phyloP scores from a whole-genome alignment of 176 grass and related monocot genomes.

The Echinochloa phyllopogon region DNA sequence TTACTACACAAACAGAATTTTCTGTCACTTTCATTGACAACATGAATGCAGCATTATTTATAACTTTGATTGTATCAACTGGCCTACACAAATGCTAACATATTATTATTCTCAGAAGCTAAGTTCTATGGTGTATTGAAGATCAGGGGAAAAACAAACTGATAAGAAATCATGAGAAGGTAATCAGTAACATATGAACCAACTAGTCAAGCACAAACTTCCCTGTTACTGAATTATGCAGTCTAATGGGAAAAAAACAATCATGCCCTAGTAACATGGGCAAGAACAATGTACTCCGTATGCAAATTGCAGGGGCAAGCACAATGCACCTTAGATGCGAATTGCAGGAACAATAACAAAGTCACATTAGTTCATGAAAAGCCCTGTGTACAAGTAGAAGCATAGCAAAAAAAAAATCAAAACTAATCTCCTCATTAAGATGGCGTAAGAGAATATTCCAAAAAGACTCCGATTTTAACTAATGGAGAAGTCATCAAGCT shows the following conservation, averaged over 20 bases:
- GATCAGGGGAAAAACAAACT: not conserved
- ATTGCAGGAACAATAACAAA: not conserved
- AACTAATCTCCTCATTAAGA: conserved; percentile 21
- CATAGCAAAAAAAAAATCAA: conserved; percentile 21
- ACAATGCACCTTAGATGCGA: not conserved
- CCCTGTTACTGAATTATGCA: conserved; percentile 22
- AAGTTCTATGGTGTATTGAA: conserved; percentile 14
- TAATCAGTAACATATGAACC: not conserved
- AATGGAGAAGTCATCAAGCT: not conserved
- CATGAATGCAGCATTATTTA: conserved; percentile 25
- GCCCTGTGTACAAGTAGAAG: not conserved
- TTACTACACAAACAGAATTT: conserved; percentile 4
- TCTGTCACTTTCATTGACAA: conserved; percentile 51
- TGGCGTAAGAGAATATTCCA: not conserved
- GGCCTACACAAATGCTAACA: conserved; percentile 27
- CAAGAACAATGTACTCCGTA: not conserved
- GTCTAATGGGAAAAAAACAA: not conserved
- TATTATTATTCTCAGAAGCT: conserved; percentile 29
- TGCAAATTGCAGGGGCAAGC: not conserved
- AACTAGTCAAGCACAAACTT: conserved; percentile 10
- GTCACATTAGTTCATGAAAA: conserved; percentile 24
- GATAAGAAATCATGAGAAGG: not conserved
- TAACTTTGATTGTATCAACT: conserved; percentile 17
- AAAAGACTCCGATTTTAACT: conserved; percentile 15
- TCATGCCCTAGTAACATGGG: not conserved